Conservation (phyloP, 257 asterid species). For the Leonotis leonurus region DNA sequence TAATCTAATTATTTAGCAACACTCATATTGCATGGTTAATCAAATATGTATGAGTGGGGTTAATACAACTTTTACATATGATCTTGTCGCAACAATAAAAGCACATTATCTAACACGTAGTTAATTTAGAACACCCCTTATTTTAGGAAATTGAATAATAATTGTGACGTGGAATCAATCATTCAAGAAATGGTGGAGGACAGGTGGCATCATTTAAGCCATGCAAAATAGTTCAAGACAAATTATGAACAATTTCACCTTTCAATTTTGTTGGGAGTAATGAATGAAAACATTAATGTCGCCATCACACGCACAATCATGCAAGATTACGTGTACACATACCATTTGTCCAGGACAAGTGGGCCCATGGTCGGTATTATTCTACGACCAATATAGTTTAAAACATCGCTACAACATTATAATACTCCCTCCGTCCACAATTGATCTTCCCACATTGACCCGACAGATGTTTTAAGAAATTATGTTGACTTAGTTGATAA, state of each 20-base stretch:
- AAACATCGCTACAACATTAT: no score
- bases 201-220: conserved; percentile 18
- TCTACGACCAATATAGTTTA: background rate
- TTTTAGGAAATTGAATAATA: background rate
- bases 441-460: no score
- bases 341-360: background rate
- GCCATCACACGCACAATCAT: background rate
- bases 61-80: no score
- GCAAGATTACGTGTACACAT: conserved; percentile 6
- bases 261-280: background rate
- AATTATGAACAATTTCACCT: background rate
- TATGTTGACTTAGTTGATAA: no score
- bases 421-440: no score
- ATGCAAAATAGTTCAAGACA: background rate
- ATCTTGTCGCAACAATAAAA: no score
- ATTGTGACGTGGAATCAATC: background rate
- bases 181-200: background rate
- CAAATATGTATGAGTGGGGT: no score
- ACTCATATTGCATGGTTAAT: no score
- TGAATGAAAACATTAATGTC: background rate
- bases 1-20: no score
- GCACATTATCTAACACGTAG: no score
- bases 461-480: no score
- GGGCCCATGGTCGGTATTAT: conserved; percentile 12
- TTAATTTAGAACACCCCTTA: background rate